phyloP scores from a whole-genome alignment of 192 early-diverging fungal species.

The Physocladia obscura region DNA sequence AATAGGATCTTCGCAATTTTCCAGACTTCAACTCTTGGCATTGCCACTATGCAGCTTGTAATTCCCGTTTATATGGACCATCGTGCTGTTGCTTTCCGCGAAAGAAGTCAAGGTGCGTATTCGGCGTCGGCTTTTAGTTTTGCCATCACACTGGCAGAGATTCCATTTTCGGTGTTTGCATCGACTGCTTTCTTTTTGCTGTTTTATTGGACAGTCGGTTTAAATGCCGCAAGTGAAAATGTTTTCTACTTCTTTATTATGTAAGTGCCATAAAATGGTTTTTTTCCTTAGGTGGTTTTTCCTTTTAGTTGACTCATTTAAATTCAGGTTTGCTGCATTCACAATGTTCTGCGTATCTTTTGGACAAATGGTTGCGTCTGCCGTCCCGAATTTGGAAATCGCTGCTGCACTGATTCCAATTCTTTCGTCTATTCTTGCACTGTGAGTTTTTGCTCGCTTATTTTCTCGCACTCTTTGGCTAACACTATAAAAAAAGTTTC shows the following conservation, averaged over 20 bases:
- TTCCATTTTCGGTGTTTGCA: slow-evolving; percentile 66
- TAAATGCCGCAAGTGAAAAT: slow-evolving; percentile 46
- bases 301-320: neutral
- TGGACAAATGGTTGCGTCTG: slow-evolving; percentile 69
- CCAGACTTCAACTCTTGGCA: slow-evolving; percentile 64
- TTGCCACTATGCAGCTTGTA: slow-evolving; percentile 67
- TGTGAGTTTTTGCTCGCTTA: slow-evolving; percentile 23
- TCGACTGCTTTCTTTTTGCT: slow-evolving; percentile 65
- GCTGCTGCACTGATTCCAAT: slow-evolving; percentile 69
- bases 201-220: slow-evolving; percentile 75
- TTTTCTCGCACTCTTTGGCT: neutral
- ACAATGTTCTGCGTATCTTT: slow-evolving; percentile 67
- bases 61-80: slow-evolving; percentile 68
- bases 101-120: slow-evolving; percentile 67
- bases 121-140: slow-evolving; percentile 65
- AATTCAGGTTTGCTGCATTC: slow-evolving; percentile 34
- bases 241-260: slow-evolving; percentile 68
- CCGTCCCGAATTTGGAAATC: slow-evolving; percentile 56
- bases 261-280: slow-evolving; percentile 31
- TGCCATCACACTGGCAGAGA: slow-evolving; percentile 64
- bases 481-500: slow-evolving; percentile 48
- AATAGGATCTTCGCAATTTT: slow-evolving; percentile 74
- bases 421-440: slow-evolving; percentile 60
- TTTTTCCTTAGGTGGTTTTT: neutral
- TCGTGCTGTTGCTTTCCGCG: slow-evolving; percentile 67